phyloP scores from a whole-genome alignment of 2,329 filamentous ascomycete species.

The Cyphellophora attinorum region DNA sequence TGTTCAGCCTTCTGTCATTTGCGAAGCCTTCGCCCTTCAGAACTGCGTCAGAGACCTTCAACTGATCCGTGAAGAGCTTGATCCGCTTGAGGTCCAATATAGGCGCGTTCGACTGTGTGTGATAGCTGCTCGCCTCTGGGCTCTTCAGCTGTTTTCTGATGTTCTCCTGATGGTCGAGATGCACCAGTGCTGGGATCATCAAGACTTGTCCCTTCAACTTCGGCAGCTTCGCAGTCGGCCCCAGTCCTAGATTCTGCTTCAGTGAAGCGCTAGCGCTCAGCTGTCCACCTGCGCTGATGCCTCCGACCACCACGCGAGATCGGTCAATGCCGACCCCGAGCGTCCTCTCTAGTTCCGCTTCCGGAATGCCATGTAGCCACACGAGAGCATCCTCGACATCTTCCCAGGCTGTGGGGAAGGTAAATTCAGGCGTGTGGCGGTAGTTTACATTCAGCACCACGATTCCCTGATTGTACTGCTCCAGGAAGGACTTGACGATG shows the following conservation, averaged over 20 bases:
- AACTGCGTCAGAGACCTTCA: no score
- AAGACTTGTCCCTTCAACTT: constrained; percentile 41
- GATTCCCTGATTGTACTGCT: constrained; percentile 21
- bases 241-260: constrained; percentile 50
- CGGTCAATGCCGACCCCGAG: constrained; percentile 32
- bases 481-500: constrained; percentile 26
- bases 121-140: constrained; percentile 33
- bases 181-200: constrained; percentile 40
- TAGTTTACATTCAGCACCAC: constrained; percentile 49
- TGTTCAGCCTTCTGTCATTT: constrained; percentile 30
- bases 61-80: constrained; percentile 22
- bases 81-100: constrained; percentile 34
- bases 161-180: constrained; percentile 24
- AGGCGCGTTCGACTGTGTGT: constrained; percentile 39
- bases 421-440: constrained; percentile 46
- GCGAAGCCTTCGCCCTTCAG: constrained; percentile 12
- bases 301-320: constrained; percentile 34
- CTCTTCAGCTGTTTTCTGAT: constrained; percentile 29
- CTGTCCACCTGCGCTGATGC: constrained; percentile 39
- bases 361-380: constrained; percentile 42
- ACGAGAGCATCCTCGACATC: constrained; percentile 46
- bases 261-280: constrained; percentile 33
- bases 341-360: constrained; percentile 7
- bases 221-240: constrained; percentile 53
- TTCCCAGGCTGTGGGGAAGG: constrained; percentile 43